Evolutionary conservation across 768 basidiomycete genomes (phyloP), one percentile per base, ranked within the genome.

Genomic region (Russula sp.): DNA sequence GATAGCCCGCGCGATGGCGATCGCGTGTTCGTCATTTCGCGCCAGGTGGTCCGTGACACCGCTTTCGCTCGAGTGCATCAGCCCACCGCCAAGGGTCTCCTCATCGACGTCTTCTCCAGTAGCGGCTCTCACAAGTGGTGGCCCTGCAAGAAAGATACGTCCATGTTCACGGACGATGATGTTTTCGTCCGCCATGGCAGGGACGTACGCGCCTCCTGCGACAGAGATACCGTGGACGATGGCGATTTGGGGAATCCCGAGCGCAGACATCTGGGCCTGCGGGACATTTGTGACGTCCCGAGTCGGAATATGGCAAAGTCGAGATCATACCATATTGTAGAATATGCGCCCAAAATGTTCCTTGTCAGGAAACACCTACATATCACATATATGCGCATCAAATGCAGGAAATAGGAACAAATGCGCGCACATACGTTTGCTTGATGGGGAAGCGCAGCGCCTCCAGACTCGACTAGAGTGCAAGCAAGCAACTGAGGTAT

Each of bases 341-440:
- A 98, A 98, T 70, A 97, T 96, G 6, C 94, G 83, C 5, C 94
- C 94, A 68, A 98, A 98, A 71, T 98, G 93, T 65, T 96, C 88
- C 72, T 86, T 90, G 77, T 97, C 94, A 6, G 94, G 94, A 73
- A 96, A 96, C 13, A 95, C 85, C 78, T 86, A 52, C 42, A 48
- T 45, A 36, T 34, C 85, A 52, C 39, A 48, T 45, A 36, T 34
- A 35, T 55, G 48, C 45, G 10, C 14, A 11, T 61, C 29, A 52
- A 56, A 22, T 25, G 41, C 14, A 13, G 16, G n/a, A 46, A 29
- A n/a, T 16, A 13, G 14, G 14, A 20, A 45, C 9, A 25, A n/a
- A 49, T 36, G 34, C 14, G 45, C n/a, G 41, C 51, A 60, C 69
- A 60, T 63, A 79, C 91, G 67, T 92, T 93, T 1, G 94, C 90